Conservation (phyloP, 192 early-diverging fungal species). For the Oehlia diaphana region DNA sequence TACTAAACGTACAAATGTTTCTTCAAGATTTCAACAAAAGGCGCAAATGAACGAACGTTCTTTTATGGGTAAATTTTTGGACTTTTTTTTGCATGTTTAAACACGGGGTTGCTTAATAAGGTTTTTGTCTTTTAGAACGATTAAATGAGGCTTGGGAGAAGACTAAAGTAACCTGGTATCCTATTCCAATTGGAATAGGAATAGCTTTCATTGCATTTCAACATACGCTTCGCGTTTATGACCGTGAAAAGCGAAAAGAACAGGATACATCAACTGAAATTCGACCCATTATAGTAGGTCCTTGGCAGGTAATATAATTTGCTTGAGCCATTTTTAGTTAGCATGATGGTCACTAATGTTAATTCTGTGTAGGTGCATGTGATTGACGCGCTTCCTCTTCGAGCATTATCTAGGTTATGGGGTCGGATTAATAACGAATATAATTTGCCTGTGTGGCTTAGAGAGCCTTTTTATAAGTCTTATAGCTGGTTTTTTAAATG, state of each 20-base stretch:
- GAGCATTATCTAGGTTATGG: slow-evolving; percentile 88
- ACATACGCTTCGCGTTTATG: slow-evolving; percentile 60
- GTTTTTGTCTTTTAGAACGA: slow-evolving; percentile 28
- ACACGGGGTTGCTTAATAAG: neutral
- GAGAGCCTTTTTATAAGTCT: slow-evolving; percentile 69
- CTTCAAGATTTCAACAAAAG: neutral
- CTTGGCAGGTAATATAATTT: slow-evolving; percentile 71
- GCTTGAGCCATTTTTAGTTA: slow-evolving; percentile 1
- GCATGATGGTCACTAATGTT: neutral
- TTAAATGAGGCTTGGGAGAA: slow-evolving; percentile 48
- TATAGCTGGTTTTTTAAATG: slow-evolving; percentile 90
- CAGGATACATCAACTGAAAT: slow-evolving; percentile 34
- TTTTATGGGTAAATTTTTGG: neutral
- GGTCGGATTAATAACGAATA: slow-evolving; percentile 83
- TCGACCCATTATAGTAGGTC: slow-evolving; percentile 63
- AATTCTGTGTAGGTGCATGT: slow-evolving; percentile 66
- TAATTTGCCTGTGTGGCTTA: slow-evolving; percentile 76
- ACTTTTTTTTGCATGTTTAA: neutral
- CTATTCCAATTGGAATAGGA: slow-evolving; percentile 74
- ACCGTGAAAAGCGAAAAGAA: slow-evolving; percentile 38
- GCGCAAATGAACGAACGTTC: neutral
- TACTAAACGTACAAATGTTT: neutral
- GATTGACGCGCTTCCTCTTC: slow-evolving; percentile 84
- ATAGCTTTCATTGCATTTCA: slow-evolving; percentile 69
- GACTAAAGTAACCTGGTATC: slow-evolving; percentile 62